Evolutionary conservation across 306 rosid genomes (phyloP).

Genomic region (Clitoria ternatea): DNA sequence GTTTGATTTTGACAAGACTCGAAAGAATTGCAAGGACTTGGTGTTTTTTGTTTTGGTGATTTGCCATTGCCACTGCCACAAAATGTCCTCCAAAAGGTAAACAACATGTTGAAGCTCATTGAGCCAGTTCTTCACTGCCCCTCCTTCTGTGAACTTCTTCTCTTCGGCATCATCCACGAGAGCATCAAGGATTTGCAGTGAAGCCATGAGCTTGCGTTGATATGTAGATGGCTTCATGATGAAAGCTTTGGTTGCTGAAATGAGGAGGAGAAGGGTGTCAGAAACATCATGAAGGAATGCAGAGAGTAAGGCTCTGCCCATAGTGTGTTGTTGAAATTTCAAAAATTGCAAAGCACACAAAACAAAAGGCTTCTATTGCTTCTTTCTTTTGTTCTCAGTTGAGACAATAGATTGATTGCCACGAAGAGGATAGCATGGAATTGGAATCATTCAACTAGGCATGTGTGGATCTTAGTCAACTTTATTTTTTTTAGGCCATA

Average conservation of each 20-base stretch:
- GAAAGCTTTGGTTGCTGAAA: slow-evolving; percentile 11
- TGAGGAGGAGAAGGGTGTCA: not conserved
- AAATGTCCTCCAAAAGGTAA: slow-evolving; percentile 20
- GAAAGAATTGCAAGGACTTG: not conserved
- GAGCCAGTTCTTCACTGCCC: slow-evolving; percentile 14
- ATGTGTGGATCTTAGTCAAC: no score
- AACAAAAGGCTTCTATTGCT: not conserved
- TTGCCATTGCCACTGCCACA: not conserved
- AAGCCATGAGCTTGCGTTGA: not conserved
- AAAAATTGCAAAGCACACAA: no score
- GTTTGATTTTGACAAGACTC: no score
- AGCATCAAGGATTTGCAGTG: not conserved
- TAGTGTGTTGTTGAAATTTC: not conserved
- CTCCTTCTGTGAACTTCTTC: not conserved
- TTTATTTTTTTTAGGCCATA: no score
- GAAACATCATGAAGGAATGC: not conserved
- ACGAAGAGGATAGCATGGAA: no score
- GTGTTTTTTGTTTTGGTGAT: not conserved
- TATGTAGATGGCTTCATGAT: not conserved
- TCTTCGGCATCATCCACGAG: slow-evolving; percentile 17
- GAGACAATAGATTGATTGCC: no score
- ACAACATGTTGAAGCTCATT: not conserved
- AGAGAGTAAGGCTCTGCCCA: slow-evolving; percentile 31
- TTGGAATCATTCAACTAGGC: no score
- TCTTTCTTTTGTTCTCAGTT: no score